Percentiles rank a stretch among this genome's conserved stretches.
Evolutionary conservation across 2,329 filamentous ascomycete genomes (phyloP).

Genomic region (Diaporthe capsici): DNA sequence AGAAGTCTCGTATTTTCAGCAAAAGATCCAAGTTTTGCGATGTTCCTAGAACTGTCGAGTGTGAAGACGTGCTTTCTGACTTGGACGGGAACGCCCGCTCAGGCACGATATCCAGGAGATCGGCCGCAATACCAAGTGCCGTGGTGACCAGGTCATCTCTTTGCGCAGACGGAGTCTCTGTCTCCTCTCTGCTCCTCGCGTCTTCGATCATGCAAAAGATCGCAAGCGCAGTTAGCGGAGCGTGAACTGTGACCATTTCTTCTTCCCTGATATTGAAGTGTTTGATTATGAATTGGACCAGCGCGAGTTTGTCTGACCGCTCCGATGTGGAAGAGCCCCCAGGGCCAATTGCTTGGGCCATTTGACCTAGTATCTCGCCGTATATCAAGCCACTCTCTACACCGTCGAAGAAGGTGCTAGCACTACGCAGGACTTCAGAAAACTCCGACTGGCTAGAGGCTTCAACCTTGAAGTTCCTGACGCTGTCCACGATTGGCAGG

Average conservation of each 20-base stretch:
- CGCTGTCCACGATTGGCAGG: slow-evolving; percentile 84
- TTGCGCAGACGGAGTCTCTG: slow-evolving; percentile 35
- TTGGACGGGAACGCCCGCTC: slow-evolving; percentile 69
- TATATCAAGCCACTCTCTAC: slow-evolving; percentile 96
- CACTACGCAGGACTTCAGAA: slow-evolving; percentile 89
- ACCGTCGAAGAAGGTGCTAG: slow-evolving; percentile 96
- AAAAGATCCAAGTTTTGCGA: slow-evolving; percentile 67
- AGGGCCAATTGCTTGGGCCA: slow-evolving; percentile 71
- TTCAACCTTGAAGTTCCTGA: slow-evolving; percentile 78
- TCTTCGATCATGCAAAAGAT: slow-evolving; percentile 73
- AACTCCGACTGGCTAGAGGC: slow-evolving; percentile 79
- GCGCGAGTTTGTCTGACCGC: slow-evolving; percentile 74
- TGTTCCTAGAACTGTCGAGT: slow-evolving; percentile 49
- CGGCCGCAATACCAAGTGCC: slow-evolving; percentile 65
- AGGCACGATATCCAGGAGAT: slow-evolving; percentile 75
- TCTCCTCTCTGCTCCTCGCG: slow-evolving; percentile 54
- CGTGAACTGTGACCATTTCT: slow-evolving; percentile 92
- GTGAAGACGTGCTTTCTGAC: slow-evolving; percentile 34
- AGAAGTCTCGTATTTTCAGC: slow-evolving; percentile 75
- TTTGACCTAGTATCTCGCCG: slow-evolving; percentile 80
- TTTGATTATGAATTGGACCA: slow-evolving; percentile 85
- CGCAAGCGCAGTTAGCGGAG: slow-evolving; percentile 81
- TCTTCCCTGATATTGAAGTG: slow-evolving; percentile 97
- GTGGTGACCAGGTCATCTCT: slow-evolving; percentile 46
- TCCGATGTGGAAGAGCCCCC: slow-evolving; percentile 60